Percentiles rank a stretch among this genome's conserved stretches.
phyloP scores from a whole-genome alignment of 768 basidiomycete genomes.

The Pleurotus giganteus region DNA sequence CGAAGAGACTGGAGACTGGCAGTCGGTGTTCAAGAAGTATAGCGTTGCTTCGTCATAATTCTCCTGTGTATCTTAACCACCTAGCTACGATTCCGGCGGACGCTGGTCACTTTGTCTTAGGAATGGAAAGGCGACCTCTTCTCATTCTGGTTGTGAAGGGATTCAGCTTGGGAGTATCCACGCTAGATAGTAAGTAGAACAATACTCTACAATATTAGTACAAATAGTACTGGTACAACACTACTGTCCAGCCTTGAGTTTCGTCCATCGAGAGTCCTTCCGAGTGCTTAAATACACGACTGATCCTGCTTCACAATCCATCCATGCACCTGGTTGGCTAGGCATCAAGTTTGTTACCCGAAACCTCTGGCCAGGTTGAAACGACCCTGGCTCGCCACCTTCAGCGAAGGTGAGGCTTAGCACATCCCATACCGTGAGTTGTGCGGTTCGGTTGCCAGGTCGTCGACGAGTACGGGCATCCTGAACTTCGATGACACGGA shows the following conservation, averaged over 20 bases:
- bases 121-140: no score
- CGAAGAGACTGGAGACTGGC: constrained; percentile 71
- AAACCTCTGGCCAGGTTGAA: constrained; percentile 66
- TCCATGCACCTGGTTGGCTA: constrained; percentile 69
- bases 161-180: background rate
- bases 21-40: constrained; percentile 64
- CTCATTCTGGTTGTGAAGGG: no score
- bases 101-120: no score
- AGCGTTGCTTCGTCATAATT: constrained; percentile 44
- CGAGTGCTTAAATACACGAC: constrained; percentile 72
- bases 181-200: constrained; percentile 1
- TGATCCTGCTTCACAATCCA: constrained; percentile 53
- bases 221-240: constrained; percentile 1
- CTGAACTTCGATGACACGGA: constrained; percentile 68
- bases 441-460: constrained; percentile 58
- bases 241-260: constrained; percentile 19
- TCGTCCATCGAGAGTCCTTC: constrained; percentile 64
- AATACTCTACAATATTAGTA: background rate
- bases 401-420: constrained; percentile 49
- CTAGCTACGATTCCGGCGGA: no score
- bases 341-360: constrained; percentile 76
- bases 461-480: constrained; percentile 58
- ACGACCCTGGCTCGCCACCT: constrained; percentile 43
- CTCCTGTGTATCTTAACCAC: background rate
- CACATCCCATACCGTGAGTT: constrained; percentile 85